Base-by-base conservation (phyloP, 176 grass and related monocot genomes). In the Cymbopogon citratus region DNA sequence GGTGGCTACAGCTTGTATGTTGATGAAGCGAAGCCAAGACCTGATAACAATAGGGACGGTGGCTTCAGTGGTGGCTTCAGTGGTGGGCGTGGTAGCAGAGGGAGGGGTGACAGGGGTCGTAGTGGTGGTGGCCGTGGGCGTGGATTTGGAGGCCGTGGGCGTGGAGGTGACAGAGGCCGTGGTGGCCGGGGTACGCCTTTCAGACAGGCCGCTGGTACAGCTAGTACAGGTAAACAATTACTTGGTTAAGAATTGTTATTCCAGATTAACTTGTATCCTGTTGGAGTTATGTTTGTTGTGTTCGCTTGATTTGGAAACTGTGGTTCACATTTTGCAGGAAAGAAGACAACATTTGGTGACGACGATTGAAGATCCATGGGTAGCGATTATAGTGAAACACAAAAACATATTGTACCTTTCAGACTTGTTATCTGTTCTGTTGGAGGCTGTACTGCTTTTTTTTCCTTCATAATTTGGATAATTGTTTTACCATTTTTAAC, bases 21-120 rank as follows among this genome's bases (percentile, higher is more conserved):
- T 0, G 90, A 92, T 28, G 87, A 92, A 80, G 87, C 93, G 1
- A 92, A 71, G 76, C 93, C 90, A 19, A 90, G 39, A 45, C 0
- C 16, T 15, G 87, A 95, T 49, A 90, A 59, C 73, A 87, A 59
- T 69, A 76, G 87, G 8, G 81, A 87, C 14, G 82, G 79, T 71
- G 74, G 73, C 2, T 43, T 71, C 9, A 40, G 91, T 16, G 45
- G 80, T 66, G 74, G 68, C 8, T 74, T 59, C 46, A 70, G 72
- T 70, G 69, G 87, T 18, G 56, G 54, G 5, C 21, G 56, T 11
- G 56, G 31, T 33, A 33, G 52, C 49, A 63, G 77, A 62, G 38
- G 91, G 2, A 41, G 84, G 11, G 40, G 84, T 25, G 71, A 66
- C 2, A 5, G 79, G 3, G 81, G 89, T 26, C 31, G 83, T 0